Evolutionary conservation across 805 yeast genomes (phyloP).

Genomic region (Sugiyamaella marilandica): DNA sequence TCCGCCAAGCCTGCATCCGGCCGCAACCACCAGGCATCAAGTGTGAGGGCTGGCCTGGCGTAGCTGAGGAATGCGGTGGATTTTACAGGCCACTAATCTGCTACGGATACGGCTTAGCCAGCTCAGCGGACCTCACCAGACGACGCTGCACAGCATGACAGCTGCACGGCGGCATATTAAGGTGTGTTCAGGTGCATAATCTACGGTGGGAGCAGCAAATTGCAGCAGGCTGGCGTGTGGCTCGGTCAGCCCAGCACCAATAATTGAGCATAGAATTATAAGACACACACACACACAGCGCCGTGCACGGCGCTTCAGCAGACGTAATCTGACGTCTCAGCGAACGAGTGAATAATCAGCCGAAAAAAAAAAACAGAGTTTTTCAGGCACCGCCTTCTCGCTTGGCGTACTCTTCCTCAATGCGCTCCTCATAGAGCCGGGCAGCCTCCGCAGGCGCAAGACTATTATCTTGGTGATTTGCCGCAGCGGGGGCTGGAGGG

Average conservation of each 20-base stretch:
- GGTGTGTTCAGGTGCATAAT: conserved; percentile 1
- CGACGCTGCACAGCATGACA: background rate
- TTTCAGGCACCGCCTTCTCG: conserved; percentile 30
- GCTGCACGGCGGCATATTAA: background rate
- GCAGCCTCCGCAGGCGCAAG: conserved; percentile 11
- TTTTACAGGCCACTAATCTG: no score
- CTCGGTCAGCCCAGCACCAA: background rate
- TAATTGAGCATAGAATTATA: no score
- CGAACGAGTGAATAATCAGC: no score
- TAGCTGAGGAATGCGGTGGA: no score
- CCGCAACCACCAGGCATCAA: no score
- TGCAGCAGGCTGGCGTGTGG: background rate
- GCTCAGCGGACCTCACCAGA: no score
- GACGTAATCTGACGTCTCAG: no score
- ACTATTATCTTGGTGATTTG: background rate
- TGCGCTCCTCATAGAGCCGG: conserved; percentile 24
- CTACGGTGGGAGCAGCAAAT: background rate
- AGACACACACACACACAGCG: no score
- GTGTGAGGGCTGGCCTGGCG: no score
- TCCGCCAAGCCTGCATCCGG: no score
- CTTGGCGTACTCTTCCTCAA: conserved; percentile 46
- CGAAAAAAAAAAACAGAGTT: background rate
- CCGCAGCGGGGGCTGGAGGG: background rate
- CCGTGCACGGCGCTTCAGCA: no score
- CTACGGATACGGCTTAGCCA: no score